Conservation (phyloP, 768 basidiomycete genomes). For the Lyophyllum atratum region DNA sequence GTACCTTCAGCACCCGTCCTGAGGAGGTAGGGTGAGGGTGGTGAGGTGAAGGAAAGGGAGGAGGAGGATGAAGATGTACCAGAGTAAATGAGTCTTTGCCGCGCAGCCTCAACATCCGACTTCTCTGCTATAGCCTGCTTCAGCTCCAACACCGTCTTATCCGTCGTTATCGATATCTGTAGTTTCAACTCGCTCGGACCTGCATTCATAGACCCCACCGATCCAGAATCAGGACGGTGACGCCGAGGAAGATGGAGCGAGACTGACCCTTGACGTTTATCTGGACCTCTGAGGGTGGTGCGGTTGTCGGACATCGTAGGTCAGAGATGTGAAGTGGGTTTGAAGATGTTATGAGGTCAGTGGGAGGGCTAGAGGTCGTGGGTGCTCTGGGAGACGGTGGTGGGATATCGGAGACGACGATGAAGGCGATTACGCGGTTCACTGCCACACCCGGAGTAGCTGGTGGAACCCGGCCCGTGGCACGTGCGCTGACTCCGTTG, state of each 20-base stretch:
- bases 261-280: conserved; percentile 69
- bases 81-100: conserved; percentile 91
- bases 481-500: background rate
- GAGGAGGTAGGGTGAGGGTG: background rate
- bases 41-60: too few species aligned
- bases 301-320: conserved; percentile 53
- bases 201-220: too few species aligned
- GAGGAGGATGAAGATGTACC: conserved; percentile 45
- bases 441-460: background rate
- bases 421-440: background rate
- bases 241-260: background rate
- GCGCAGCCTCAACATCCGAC: conserved; percentile 82
- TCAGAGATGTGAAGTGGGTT: background rate
- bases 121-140: conserved; percentile 88
- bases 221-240: background rate
- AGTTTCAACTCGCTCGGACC: conserved; percentile 94
- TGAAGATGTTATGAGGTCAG: background rate
- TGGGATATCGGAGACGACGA: background rate
- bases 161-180: conserved; percentile 75
- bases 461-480: background rate
- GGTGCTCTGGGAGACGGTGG: background rate
- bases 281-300: conserved; percentile 50
- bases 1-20: conserved; percentile 78
- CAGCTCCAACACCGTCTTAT: conserved; percentile 88
- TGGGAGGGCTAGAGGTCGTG: background rate